Conservation (phyloP, 2,329 filamentous ascomycete genomes). For the Claviceps sp. region DNA sequence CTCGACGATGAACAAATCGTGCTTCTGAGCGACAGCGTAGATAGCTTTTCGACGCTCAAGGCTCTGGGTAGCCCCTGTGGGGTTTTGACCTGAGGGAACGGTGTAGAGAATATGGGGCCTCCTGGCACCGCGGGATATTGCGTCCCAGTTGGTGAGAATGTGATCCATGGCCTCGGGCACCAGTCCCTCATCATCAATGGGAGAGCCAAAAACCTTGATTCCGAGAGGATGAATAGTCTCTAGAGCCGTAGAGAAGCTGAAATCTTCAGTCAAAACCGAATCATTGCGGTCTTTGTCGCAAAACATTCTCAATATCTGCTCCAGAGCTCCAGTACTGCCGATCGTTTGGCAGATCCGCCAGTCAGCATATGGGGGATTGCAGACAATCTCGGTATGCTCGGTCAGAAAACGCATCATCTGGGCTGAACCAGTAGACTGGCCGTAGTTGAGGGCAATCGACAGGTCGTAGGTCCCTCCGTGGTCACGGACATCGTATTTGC, state of each 20-base stretch:
- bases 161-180: slow-evolving; percentile 38
- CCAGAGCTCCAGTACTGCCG: slow-evolving; percentile 75
- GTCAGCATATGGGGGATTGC: slow-evolving; percentile 75
- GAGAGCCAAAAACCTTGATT: slow-evolving; percentile 35
- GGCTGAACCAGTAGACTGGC: slow-evolving; percentile 70
- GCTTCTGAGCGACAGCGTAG: slow-evolving; percentile 67
- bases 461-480: slow-evolving; percentile 52
- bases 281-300: slow-evolving; percentile 57
- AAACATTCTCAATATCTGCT: slow-evolving; percentile 74
- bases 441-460: slow-evolving; percentile 84
- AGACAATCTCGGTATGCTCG: slow-evolving; percentile 88
- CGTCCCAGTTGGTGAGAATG: slow-evolving; percentile 37
- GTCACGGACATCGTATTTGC: slow-evolving; percentile 70
- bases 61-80: slow-evolving; percentile 73
- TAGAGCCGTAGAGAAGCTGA: slow-evolving; percentile 67
- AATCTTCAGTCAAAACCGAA: slow-evolving; percentile 74
- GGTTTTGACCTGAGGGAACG: slow-evolving; percentile 72
- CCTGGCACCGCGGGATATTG: slow-evolving; percentile 25
- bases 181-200: slow-evolving; percentile 40
- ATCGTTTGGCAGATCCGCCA: slow-evolving; percentile 77
- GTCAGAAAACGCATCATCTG: slow-evolving; percentile 85
- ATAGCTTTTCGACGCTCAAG: slow-evolving; percentile 53
- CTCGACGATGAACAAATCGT: slow-evolving; percentile 78
- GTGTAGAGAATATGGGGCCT: slow-evolving; percentile 47
- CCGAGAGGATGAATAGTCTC: slow-evolving; percentile 44